Evolutionary conservation across 2,329 filamentous ascomycete species (phyloP).

Genomic region (Penicillium sclerotigenum): DNA sequence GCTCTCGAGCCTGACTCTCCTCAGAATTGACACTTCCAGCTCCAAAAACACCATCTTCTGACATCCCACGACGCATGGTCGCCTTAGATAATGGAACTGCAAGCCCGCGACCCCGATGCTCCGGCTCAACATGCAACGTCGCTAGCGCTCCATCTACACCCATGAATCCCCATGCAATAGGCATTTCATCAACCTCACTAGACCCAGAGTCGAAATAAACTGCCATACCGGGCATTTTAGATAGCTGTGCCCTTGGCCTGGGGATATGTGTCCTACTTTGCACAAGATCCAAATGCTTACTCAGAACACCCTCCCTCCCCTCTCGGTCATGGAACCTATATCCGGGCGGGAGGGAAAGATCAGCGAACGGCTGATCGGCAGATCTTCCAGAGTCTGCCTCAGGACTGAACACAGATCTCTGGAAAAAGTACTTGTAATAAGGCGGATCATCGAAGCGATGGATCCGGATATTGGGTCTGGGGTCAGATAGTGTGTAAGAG

Average conservation of each 20-base stretch:
- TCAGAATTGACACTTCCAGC: neutral
- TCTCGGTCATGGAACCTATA: conserved; percentile 31
- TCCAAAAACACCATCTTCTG: conserved; percentile 21
- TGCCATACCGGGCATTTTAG: conserved; percentile 33
- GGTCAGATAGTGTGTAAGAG: conserved; percentile 10
- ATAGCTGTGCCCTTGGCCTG: conserved; percentile 33
- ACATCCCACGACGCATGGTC: conserved; percentile 32
- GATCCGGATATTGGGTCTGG: conserved; percentile 23
- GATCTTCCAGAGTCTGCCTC: neutral
- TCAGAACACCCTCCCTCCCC: conserved; percentile 27
- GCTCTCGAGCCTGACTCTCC: conserved; percentile 7
- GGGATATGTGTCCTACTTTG: conserved; percentile 40
- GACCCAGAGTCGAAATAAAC: conserved; percentile 29
- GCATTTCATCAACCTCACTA: conserved; percentile 21
- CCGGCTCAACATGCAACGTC: conserved; percentile 43
- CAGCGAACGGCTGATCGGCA: neutral
- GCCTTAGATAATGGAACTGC: conserved; percentile 33
- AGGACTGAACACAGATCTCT: conserved; percentile 13
- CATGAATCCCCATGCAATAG: conserved; percentile 43
- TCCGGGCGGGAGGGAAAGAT: conserved; percentile 26
- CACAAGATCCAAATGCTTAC: conserved; percentile 37
- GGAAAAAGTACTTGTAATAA: conserved; percentile 41
- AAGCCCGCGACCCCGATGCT: conserved; percentile 39
- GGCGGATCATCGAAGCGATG: conserved; percentile 30
- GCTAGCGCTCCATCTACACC: conserved; percentile 38